Evolutionary conservation across 2,329 filamentous ascomycete genomes (phyloP).

Genomic region (Gaeumannomyces tritici): DNA sequence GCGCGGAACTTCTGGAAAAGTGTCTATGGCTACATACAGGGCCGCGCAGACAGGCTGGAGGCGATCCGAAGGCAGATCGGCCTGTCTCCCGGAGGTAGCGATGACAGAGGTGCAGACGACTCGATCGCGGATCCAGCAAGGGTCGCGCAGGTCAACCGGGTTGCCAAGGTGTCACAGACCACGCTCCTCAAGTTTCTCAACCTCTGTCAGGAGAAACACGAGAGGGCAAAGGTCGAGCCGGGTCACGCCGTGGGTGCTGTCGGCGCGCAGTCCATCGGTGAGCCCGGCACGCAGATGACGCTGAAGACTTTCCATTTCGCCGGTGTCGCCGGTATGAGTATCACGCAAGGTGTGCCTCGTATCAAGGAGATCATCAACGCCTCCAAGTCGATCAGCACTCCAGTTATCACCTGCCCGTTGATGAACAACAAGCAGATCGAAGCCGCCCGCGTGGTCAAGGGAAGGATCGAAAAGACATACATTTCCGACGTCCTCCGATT

Average conservation of each 20-base stretch:
- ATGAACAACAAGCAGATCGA: constrained; percentile 65
- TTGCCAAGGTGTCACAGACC: constrained; percentile 70
- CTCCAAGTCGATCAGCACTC: constrained; percentile 86
- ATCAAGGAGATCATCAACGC: constrained; percentile 99
- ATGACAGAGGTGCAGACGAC: constrained; percentile 16
- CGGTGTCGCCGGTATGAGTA: constrained; percentile 98
- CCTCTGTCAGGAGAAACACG: constrained; percentile 81
- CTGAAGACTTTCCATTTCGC: constrained; percentile 99
- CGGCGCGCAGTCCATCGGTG: constrained; percentile 94
- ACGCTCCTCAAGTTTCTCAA: constrained; percentile 70
- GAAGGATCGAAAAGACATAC: constrained; percentile 89
- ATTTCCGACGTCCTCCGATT: constrained; percentile 71
- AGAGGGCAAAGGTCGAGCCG: constrained; percentile 82
- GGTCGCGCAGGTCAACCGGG: constrained; percentile 50
- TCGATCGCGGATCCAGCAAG: constrained; percentile 15
- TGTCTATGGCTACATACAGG: constrained; percentile 61
- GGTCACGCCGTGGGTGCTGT: constrained; percentile 94
- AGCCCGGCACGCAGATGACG: constrained; percentile 98
- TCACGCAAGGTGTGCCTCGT: constrained; percentile 96
- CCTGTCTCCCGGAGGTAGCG: constrained; percentile 17
- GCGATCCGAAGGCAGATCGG: constrained; percentile 41
- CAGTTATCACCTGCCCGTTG: constrained; percentile 81
- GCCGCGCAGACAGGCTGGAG: constrained; percentile 51
- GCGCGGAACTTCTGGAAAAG: constrained; percentile 72
- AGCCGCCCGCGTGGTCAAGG: constrained; percentile 85